Conservation (phyloP, 257 asterid genomes). For the Vinca minor region DNA sequence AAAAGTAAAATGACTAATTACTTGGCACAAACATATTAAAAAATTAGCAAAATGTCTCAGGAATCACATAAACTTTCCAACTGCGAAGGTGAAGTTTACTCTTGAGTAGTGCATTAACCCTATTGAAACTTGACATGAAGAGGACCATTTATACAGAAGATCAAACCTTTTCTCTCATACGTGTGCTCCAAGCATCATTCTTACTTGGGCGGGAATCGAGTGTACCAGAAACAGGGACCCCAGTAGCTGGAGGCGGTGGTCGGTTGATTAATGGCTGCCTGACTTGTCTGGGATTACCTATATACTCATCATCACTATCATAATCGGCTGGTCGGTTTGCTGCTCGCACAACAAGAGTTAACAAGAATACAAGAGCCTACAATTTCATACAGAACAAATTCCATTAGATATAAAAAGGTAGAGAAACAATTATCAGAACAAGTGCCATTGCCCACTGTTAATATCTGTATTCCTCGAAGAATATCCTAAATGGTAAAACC, state of each 20-base stretch:
- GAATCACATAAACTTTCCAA: neutral
- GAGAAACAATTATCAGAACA: neutral
- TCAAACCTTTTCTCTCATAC: conserved; percentile 92
- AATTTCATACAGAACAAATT: conserved; percentile 12
- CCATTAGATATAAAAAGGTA: neutral
- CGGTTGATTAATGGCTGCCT: conserved; percentile 75
- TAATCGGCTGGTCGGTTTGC: conserved; percentile 81
- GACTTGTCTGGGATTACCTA: conserved; percentile 64
- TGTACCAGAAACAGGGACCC: conserved; percentile 60
- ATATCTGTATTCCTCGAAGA: neutral
- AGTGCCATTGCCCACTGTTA: neutral
- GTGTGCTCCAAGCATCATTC: conserved; percentile 96
- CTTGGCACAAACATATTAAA: neutral
- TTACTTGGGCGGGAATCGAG: conserved; percentile 87
- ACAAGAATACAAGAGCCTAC: conserved; percentile 85
- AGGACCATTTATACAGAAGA: neutral
- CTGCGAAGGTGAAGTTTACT: neutral
- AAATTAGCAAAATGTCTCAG: neutral
- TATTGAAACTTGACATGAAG: neutral
- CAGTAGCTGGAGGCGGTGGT: conserved; percentile 61
- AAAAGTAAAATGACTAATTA: neutral
- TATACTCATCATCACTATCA: conserved; percentile 95
- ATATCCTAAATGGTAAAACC: neutral
- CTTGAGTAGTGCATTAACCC: neutral
- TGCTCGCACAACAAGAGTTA: conserved; percentile 86